Percentiles rank a stretch among this genome's conserved stretches.
Evolutionary conservation across 768 basidiomycete genomes (phyloP).

Genomic region (Tephrocybe sp.): DNA sequence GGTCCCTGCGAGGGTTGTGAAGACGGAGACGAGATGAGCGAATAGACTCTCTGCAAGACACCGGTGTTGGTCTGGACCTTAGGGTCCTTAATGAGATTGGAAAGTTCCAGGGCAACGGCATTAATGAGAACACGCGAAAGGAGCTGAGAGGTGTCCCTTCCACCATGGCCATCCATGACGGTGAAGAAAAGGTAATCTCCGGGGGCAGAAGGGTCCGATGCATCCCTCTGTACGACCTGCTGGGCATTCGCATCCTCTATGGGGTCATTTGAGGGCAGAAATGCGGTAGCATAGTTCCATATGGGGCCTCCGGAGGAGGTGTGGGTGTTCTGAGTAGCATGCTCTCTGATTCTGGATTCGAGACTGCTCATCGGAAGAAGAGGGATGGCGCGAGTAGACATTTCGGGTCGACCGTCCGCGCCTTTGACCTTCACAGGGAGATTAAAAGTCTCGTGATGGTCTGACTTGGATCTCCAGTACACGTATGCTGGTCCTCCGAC

Average conservation of each 20-base stretch:
- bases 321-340: constrained; percentile 46
- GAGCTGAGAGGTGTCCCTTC: constrained; percentile 79
- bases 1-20: constrained; percentile 21
- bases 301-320: constrained; percentile 52
- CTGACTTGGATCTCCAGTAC: constrained; percentile 46
- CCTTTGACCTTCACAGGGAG: constrained; percentile 53
- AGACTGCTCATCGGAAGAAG: constrained; percentile 55
- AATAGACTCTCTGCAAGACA: constrained; percentile 37
- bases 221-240: constrained; percentile 65
- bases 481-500: constrained; percentile 61
- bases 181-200: constrained; percentile 84
- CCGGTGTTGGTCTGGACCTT: constrained; percentile 27
- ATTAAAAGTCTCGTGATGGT: constrained; percentile 54
- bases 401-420: constrained; percentile 59
- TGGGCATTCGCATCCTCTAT: constrained; percentile 87
- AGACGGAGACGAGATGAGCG: constrained; percentile 35
- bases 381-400: constrained; percentile 51
- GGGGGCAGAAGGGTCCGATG: constrained; percentile 53
- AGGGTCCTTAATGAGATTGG: constrained; percentile 45
- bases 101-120: constrained; percentile 77
- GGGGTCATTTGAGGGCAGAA: constrained; percentile 82
- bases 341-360: constrained; percentile 57
- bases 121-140: constrained; percentile 85
- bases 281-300: constrained; percentile 81
- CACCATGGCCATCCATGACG: constrained; percentile 91